Evolutionary conservation across 306 rosid genomes (phyloP).

Genomic region (Trifolium fragiferum): DNA sequence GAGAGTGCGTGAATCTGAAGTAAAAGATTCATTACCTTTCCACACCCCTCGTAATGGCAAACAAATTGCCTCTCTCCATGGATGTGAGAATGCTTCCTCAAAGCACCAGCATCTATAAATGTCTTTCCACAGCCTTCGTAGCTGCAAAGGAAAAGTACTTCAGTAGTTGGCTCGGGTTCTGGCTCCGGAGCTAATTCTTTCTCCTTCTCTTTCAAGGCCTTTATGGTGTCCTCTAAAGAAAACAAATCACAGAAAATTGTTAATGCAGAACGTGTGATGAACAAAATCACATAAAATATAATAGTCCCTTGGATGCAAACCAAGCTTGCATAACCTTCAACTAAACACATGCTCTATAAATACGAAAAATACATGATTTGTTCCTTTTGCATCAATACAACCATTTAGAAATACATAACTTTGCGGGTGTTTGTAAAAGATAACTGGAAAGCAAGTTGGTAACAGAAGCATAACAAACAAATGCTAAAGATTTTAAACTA

Average conservation of each 20-base stretch:
- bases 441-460: slow-evolving; percentile 15
- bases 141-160: slow-evolving; percentile 99
- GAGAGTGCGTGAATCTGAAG: not conserved
- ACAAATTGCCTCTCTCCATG: slow-evolving; percentile 95
- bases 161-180: slow-evolving; percentile 96
- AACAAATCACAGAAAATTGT: slow-evolving; percentile 38
- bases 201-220: slow-evolving; percentile 71
- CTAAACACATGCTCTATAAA: not conserved
- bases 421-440: not conserved
- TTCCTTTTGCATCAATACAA: slow-evolving; percentile 2
- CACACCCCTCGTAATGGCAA: slow-evolving; percentile 91
- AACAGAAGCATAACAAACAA: not conserved
- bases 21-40: slow-evolving; percentile 67
- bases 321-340: slow-evolving; percentile 33
- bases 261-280: slow-evolving; percentile 32
- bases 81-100: slow-evolving; percentile 96
- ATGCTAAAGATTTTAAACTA: not conserved
- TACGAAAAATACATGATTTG: not conserved
- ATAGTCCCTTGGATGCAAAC: slow-evolving; percentile 24
- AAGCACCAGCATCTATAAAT: slow-evolving; percentile 95
- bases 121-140: slow-evolving; percentile 95
- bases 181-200: slow-evolving; percentile 77
- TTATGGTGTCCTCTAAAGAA: slow-evolving; percentile 71
- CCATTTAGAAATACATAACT: not conserved
- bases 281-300: not conserved